Conservation (phyloP, 2,329 filamentous ascomycete species). For the Fusarium mundagurra region DNA sequence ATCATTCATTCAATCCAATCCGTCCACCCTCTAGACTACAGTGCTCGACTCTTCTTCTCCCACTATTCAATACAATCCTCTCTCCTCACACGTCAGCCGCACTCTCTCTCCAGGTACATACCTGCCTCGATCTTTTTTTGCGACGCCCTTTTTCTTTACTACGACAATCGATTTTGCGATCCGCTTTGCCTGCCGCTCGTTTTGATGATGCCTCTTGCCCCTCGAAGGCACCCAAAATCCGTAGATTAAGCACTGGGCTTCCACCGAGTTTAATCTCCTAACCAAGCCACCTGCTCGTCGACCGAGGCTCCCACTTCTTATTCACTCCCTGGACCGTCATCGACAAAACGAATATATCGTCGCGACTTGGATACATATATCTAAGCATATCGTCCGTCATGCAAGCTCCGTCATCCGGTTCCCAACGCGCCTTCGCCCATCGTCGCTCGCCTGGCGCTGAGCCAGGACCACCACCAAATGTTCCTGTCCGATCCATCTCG, state of each 20-base stretch:
- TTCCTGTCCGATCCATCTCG: constrained; percentile 67
- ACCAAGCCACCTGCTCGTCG: background rate
- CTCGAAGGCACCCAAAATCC: constrained; percentile 39
- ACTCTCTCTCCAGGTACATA: constrained; percentile 18
- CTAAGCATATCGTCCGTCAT: constrained; percentile 22
- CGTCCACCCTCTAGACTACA: no score
- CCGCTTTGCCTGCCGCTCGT: constrained; percentile 32
- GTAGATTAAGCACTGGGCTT: constrained; percentile 29
- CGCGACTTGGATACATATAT: constrained; percentile 5
- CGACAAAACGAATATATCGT: constrained; percentile 1
- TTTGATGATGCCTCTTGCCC: constrained; percentile 43
- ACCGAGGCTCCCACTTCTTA: background rate
- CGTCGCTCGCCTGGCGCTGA: constrained; percentile 72
- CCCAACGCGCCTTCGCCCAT: constrained; percentile 63
- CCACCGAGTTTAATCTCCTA: constrained; percentile 13
- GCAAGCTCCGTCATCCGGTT: constrained; percentile 44
- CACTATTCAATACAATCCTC: constrained; percentile 9
- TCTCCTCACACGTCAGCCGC: constrained; percentile 18
- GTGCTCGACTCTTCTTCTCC: constrained; percentile 12
- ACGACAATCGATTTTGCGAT: constrained; percentile 16
- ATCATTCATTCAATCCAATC: background rate
- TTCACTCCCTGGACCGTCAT: background rate
- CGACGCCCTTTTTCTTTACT: constrained; percentile 1
- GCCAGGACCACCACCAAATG: constrained; percentile 65
- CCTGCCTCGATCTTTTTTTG: background rate